Conservation (phyloP, 371 early-diverging fungal species). For the Mucor plumbeus region DNA sequence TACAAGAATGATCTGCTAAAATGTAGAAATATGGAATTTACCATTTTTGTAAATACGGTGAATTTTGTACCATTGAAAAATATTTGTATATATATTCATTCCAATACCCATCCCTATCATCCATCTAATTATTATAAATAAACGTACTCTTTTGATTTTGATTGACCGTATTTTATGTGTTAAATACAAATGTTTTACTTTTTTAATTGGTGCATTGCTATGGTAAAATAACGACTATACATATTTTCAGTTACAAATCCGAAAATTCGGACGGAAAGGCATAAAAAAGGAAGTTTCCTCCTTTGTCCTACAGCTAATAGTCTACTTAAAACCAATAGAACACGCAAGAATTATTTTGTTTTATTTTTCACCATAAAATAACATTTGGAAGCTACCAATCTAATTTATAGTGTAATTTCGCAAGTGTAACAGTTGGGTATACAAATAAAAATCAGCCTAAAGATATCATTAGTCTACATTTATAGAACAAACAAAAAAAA, state of each 20-base stretch:
- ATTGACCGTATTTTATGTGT: not conserved
- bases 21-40: not conserved
- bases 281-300: not conserved
- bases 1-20: constrained; percentile 12
- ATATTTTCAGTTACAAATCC: not conserved
- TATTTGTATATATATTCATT: not conserved
- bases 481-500: too few relatives aligned
- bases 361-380: not conserved
- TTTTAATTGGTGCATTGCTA: not conserved
- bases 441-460: not conserved
- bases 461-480: not conserved
- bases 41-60: constrained; percentile 10
- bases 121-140: not conserved
- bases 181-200: too few relatives aligned
- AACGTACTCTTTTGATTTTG: not conserved
- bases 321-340: not conserved
- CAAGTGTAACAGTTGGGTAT: constrained; percentile 1
- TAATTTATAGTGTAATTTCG: not conserved
- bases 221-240: not conserved
- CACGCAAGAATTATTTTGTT: not conserved
- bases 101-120: not conserved
- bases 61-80: constrained; percentile 1
- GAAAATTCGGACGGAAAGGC: not conserved
- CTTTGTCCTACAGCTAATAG: not conserved
- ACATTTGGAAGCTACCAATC: too few relatives aligned